Evolutionary conservation across 192 early-diverging fungal genomes (phyloP).

Genomic region (Coemansia sp.): DNA sequence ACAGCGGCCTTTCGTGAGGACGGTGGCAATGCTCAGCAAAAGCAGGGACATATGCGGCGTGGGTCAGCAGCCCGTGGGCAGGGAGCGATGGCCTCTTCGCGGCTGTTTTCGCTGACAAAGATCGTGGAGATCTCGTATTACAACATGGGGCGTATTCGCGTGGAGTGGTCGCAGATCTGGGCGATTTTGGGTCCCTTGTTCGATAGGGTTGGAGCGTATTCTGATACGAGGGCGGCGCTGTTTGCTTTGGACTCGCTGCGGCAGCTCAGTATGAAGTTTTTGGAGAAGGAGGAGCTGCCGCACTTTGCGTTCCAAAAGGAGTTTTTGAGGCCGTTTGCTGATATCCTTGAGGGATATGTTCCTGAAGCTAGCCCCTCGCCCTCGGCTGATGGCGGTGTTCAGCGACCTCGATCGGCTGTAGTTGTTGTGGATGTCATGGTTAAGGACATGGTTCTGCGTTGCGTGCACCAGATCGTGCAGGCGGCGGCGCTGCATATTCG

Average conservation of each 20-base stretch:
- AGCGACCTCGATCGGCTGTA: not conserved
- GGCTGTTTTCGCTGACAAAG: conserved; percentile 91
- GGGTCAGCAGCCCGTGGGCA: conserved; percentile 1
- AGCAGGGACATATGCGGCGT: not conserved
- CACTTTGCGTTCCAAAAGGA: conserved; percentile 95
- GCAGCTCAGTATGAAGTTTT: conserved; percentile 89
- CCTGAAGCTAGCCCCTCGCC: conserved; percentile 41
- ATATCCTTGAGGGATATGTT: conserved; percentile 74
- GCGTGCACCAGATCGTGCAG: conserved; percentile 73
- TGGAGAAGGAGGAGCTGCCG: conserved; percentile 91
- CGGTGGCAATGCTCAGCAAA: not conserved
- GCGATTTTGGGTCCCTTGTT: conserved; percentile 78
- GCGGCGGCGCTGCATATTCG: conserved; percentile 74
- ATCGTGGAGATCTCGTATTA: conserved; percentile 96
- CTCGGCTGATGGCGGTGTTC: not conserved
- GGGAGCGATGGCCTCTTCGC: conserved; percentile 52
- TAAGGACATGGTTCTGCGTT: conserved; percentile 76
- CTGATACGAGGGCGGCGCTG: conserved; percentile 76
- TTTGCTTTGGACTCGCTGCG: conserved; percentile 91
- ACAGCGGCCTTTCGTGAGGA: conserved; percentile 15
- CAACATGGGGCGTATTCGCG: conserved; percentile 93
- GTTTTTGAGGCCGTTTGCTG: conserved; percentile 86
- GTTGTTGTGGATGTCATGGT: conserved; percentile 41
- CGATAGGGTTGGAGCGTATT: conserved; percentile 81
- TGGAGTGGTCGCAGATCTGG: conserved; percentile 96